Base-by-base conservation (phyloP, 2,329 filamentous ascomycete species). In the Plenodomus lindquistii region DNA sequence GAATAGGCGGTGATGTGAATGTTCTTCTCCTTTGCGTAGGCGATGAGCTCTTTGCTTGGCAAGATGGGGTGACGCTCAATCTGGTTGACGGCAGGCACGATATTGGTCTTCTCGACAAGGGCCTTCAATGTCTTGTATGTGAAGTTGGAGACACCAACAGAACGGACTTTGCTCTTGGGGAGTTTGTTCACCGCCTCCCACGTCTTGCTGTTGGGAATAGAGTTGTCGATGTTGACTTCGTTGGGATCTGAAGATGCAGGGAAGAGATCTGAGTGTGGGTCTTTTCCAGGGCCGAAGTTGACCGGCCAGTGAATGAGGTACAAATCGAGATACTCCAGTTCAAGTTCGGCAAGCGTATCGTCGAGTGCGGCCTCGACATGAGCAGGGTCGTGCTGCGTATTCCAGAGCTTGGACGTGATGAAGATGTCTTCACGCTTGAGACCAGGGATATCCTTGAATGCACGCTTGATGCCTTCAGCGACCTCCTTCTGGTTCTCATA, bases 261-360 rank as follows among this genome's bases (percentile, higher is more conserved):
- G 53, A 66, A 64, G 11, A 65, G 54, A 19, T 66, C 63, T 4
- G 61, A 63, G 55, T 66, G 63, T n/a, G 63, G 61, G 40, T 77
- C 70, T 21, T 76, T 73, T 17, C 80, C 77, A 6, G 60, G 57
- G 3, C 89, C 87, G 63, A 95, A 82, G 44, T 90, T 84, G 56
- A 94, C 84, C 58, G 91, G 91, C 82, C 94, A 95, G 79, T 95
- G 91, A 63, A 94, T 84, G 65, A 94, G 81, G 81, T 86, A 96
- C 59, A 95, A 84, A 73, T 96, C 91, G 73, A 96, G 92, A 80
- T 95, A 95, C 66, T 92, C 90, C 52, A 95, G 72, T 55, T 87
- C 86, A 85, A 89, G 93, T 79, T 93, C 62, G 83, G 81, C 68
- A 89, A 78, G 65, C 82, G 87, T 79, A 52, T 83, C 81, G 49